These are phyloP conservation scores for Jaltomata sinuosa DNA, from an alignment of 257 asterid species.

Conservation along the genomic window DNA sequence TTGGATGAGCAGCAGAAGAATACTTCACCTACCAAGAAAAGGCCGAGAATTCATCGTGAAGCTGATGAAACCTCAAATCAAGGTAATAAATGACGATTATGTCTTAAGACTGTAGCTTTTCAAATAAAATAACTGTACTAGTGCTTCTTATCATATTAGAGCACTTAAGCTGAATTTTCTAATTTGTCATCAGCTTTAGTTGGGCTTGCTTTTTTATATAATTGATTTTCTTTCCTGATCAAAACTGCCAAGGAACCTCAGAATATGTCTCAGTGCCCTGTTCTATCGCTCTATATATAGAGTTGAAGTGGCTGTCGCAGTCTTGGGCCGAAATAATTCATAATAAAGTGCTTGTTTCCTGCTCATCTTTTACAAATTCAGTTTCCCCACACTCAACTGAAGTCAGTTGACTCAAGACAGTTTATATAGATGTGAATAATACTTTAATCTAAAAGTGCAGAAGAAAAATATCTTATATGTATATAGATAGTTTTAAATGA, in stretches of 20 bases:
- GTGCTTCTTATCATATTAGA: neutral
- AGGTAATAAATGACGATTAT: slow-evolving; percentile 29
- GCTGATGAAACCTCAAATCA: slow-evolving; percentile 33
- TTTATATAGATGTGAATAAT: neutral
- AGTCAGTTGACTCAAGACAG: neutral
- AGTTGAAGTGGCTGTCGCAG: neutral
- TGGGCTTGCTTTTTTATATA: neutral
- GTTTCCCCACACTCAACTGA: neutral
- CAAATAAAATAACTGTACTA: neutral
- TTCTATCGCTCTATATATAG: neutral
- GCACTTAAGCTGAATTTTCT: neutral
- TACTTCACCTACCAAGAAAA: slow-evolving; percentile 49
- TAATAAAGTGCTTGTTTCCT: neutral
- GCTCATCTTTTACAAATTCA: neutral
- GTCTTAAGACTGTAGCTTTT: neutral
- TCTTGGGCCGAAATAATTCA: neutral
- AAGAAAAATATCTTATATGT: neutral
- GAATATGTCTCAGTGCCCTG: neutral
- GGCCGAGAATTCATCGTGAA: slow-evolving; percentile 31
- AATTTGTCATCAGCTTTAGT: neutral
- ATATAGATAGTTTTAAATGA: neutral
- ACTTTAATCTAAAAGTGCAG: neutral
- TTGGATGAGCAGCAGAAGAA: slow-evolving; percentile 29
- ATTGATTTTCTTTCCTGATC: neutral
- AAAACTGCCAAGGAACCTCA: neutral